phyloP scores from a whole-genome alignment of 495 filamentous ascomycete genomes.

The Podospora fimiseda region DNA sequence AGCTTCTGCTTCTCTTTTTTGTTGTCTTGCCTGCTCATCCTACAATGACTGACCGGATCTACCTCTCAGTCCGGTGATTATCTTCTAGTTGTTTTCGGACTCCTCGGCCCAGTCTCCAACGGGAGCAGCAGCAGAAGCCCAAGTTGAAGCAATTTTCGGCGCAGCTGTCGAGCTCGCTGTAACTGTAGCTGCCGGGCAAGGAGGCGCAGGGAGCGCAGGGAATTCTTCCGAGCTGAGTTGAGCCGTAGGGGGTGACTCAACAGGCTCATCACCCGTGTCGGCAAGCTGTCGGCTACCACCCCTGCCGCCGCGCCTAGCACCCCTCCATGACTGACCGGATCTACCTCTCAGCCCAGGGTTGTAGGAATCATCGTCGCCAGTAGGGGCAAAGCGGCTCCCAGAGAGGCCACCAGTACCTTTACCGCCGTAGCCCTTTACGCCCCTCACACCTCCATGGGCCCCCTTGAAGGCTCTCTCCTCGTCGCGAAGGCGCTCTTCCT shows the following conservation, averaged over 20 bases:
- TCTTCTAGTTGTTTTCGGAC: too few relatives aligned
- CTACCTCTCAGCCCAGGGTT: slow-evolving; percentile 24
- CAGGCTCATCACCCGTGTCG: background rate
- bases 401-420: slow-evolving; percentile 17
- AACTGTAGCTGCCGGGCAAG: background rate
- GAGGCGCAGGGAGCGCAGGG: too few relatives aligned
- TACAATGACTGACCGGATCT: too few relatives aligned
- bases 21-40: too few relatives aligned
- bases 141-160: too few relatives aligned
- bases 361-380: slow-evolving; percentile 20
- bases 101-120: background rate
- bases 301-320: slow-evolving; percentile 13
- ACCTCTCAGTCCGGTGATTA: too few relatives aligned
- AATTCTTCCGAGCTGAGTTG: too few relatives aligned
- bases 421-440: slow-evolving; percentile 16
- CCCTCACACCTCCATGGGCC: slow-evolving; percentile 39
- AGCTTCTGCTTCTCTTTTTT: too few relatives aligned
- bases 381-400: slow-evolving; percentile 27
- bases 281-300: slow-evolving; percentile 3
- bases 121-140: too few relatives aligned
- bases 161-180: background rate
- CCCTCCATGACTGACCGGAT: slow-evolving; percentile 23
- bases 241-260: background rate
- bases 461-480: slow-evolving; percentile 32
- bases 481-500: slow-evolving; percentile 26